A percentile compares a stretch with the other conserved stretches of the same genome.
phyloP scores from a whole-genome alignment of 169 alveolate species.

The Cryptosporidium felis region DNA sequence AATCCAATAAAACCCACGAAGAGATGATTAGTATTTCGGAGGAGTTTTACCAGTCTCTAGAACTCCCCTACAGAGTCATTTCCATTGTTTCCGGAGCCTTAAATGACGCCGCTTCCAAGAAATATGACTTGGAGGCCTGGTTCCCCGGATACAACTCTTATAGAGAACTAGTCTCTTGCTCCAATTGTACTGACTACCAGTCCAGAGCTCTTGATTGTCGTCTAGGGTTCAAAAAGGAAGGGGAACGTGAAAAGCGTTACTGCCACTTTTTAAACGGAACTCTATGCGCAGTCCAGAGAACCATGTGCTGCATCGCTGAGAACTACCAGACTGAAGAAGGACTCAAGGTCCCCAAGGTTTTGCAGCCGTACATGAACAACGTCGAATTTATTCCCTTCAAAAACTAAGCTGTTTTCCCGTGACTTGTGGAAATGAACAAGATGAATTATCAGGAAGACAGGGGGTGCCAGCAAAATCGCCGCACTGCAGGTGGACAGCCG shows the following conservation, averaged over 20 bases:
- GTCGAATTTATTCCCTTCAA: conserved; percentile 86
- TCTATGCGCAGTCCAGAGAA: conserved; percentile 97
- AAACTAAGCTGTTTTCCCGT: no score
- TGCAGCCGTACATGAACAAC: conserved; percentile 91
- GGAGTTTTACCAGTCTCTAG: conserved; percentile 93
- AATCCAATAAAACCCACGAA: conserved; percentile 85
- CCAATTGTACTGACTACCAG: conserved; percentile 99
- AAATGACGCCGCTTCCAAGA: conserved; percentile 98
- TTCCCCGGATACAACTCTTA: conserved; percentile 97
- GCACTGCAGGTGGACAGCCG: no score
- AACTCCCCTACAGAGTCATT: conserved; percentile 95
- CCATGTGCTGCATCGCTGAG: conserved; percentile 95
- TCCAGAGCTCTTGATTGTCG: conserved; percentile 89
- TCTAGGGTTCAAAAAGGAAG: conserved; percentile 81
- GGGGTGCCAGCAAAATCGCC: no score
- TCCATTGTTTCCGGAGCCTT: conserved; percentile 99
- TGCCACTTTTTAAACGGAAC: conserved; percentile 99
- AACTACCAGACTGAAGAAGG: conserved; percentile 95
- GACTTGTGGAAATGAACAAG: no score
- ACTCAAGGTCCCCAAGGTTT: conserved; percentile 91
- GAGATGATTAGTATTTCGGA: conserved; percentile 95
- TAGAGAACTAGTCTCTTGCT: conserved; percentile 97
- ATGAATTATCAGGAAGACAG: no score
- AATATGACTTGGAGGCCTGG: conserved; percentile 99
- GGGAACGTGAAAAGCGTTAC: conserved; percentile 84